A percentile compares a stretch with the other conserved stretches of the same genome.
Evolutionary conservation across 352 stramenopile genomes (phyloP).

Genomic region (Globisporangium heterothallicum): DNA sequence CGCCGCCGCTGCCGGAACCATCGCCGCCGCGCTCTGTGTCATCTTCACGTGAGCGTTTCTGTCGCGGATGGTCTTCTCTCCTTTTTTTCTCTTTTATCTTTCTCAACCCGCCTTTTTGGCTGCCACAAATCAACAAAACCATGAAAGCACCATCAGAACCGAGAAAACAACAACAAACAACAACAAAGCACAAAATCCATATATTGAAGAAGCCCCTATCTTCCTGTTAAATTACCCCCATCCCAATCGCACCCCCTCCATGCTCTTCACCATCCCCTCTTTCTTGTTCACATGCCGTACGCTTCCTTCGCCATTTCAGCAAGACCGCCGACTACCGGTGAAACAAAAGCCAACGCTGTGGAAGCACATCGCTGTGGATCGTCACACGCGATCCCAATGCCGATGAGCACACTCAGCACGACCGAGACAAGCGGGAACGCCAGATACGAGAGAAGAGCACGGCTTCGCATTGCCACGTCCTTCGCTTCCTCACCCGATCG

Average conservation of each 20-base stretch:
- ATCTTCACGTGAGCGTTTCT: slow-evolving; percentile 38
- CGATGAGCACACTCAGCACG: slow-evolving; percentile 48
- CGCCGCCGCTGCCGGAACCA: slow-evolving; percentile 45
- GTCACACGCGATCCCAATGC: slow-evolving; percentile 73
- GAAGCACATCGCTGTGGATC: slow-evolving; percentile 48
- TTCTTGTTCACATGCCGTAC: slow-evolving; percentile 38
- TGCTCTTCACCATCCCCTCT: neutral
- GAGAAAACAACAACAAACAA: neutral
- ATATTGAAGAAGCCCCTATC: neutral
- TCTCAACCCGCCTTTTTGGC: no score
- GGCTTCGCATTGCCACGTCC: slow-evolving; percentile 20
- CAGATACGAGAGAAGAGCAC: slow-evolving; percentile 41
- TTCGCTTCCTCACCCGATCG: slow-evolving; percentile 18
- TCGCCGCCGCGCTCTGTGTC: slow-evolving; percentile 54
- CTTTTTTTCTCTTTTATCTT: slow-evolving; percentile 1
- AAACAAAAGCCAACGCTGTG: slow-evolving; percentile 27
- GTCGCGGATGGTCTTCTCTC: neutral
- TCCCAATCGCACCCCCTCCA: slow-evolving; percentile 1
- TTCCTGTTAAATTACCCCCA: neutral
- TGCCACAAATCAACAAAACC: no score
- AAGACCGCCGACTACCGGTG: slow-evolving; percentile 26
- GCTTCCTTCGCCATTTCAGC: slow-evolving; percentile 32
- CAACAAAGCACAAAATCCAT: neutral
- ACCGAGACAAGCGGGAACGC: slow-evolving; percentile 62
- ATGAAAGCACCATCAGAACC: neutral